phyloP scores from a whole-genome alignment of 768 basidiomycete species.

The Gelatoporia subvermispora region DNA sequence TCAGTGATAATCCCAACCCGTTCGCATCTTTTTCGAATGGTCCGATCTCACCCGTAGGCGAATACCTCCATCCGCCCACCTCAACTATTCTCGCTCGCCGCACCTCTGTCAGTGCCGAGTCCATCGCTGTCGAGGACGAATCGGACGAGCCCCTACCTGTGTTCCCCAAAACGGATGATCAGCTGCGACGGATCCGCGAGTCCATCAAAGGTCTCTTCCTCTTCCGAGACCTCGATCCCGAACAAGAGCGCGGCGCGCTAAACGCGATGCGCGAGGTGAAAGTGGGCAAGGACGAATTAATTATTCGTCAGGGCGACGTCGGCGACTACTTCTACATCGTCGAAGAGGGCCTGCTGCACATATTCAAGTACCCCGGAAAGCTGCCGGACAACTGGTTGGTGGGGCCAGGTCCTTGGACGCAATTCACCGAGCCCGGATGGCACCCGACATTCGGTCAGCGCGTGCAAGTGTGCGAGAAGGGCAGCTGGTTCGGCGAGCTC shows the following conservation, averaged over 20 bases:
- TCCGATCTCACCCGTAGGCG: slow-evolving; percentile 36
- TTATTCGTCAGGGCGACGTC: slow-evolving; percentile 94
- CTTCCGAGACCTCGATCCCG: slow-evolving; percentile 94
- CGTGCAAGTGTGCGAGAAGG: slow-evolving; percentile 81
- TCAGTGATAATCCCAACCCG: slow-evolving; percentile 36
- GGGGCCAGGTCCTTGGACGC: slow-evolving; percentile 41
- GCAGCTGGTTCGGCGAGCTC: slow-evolving; percentile 90
- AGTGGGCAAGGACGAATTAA: slow-evolving; percentile 71
- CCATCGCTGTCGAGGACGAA: slow-evolving; percentile 76
- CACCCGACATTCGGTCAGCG: slow-evolving; percentile 73
- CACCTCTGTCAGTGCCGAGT: slow-evolving; percentile 94
- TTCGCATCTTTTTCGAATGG: slow-evolving; percentile 30
- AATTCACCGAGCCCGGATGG: slow-evolving; percentile 57
- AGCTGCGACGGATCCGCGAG: slow-evolving; percentile 80
- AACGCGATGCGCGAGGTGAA: slow-evolving; percentile 91
- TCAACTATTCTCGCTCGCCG: slow-evolving; percentile 84
- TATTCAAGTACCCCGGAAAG: slow-evolving; percentile 71
- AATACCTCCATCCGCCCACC: slow-evolving; percentile 69
- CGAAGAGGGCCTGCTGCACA: slow-evolving; percentile 80
- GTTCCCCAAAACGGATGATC: slow-evolving; percentile 75
- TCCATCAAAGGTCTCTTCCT: slow-evolving; percentile 89
- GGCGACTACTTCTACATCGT: slow-evolving; percentile 98
- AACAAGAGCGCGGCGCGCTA: slow-evolving; percentile 88
- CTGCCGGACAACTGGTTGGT: slow-evolving; percentile 56
- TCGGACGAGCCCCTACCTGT: slow-evolving; percentile 66